These are phyloP conservation scores for Echium plantagineum DNA, from an alignment of 257 asterid genomes.

Conservation along the genomic window DNA sequence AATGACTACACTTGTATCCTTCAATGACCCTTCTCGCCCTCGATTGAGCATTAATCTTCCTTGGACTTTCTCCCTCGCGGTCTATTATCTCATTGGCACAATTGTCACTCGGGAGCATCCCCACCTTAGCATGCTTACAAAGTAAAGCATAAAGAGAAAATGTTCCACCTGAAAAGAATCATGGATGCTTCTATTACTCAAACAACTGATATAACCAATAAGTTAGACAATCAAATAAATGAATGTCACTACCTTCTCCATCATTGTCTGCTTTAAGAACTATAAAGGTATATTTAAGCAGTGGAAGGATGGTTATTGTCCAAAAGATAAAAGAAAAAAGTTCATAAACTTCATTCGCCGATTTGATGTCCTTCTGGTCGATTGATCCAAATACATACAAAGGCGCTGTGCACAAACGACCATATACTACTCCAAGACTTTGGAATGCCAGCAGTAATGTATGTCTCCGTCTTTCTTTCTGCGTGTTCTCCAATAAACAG, in stretches of 20 bases:
- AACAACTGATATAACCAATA: neutral
- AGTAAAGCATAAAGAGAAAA: conserved; percentile 77
- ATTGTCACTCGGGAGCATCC: conserved; percentile 62
- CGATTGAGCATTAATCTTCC: conserved; percentile 35
- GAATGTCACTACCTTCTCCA: conserved; percentile 59
- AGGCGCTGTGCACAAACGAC: conserved; percentile 88
- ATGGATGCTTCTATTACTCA: conserved; percentile 6
- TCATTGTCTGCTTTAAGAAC: conserved; percentile 75
- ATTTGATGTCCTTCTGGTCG: conserved; percentile 30
- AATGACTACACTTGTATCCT: conserved; percentile 58
- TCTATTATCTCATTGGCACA: conserved; percentile 35
- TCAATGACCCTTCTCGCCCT: conserved; percentile 63
- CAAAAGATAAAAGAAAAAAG: conserved; percentile 82
- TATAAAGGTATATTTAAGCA: conserved; percentile 66
- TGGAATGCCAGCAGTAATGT: conserved; percentile 71
- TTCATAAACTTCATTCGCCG: conserved; percentile 52
- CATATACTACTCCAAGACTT: conserved; percentile 86
- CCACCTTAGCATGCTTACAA: conserved; percentile 74
- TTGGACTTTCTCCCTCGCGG: conserved; percentile 31
- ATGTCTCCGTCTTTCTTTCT: conserved; percentile 43
- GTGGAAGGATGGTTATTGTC: conserved; percentile 70
- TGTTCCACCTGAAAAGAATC: conserved; percentile 73
- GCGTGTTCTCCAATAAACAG: conserved; percentile 11
- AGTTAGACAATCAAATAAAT: conserved; percentile 1
- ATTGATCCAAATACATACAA: conserved; percentile 75